Base-by-base conservation (phyloP, 2,329 filamentous ascomycete species). In the Cercospora brassicicola region DNA sequence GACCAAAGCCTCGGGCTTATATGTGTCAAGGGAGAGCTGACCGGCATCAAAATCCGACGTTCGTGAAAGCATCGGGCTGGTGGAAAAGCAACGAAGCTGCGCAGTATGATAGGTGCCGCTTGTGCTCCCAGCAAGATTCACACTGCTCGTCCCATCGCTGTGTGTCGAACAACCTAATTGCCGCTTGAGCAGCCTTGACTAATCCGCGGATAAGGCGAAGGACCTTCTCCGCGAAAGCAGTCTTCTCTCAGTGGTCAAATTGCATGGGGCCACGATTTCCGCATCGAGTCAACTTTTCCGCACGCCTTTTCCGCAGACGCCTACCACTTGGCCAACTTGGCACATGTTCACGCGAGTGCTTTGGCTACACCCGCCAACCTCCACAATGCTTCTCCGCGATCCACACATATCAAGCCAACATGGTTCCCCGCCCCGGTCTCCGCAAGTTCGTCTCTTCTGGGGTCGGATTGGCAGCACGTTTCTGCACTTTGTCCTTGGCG, bases 371-470 rank as follows among this genome's bases (percentile, higher is more conserved):
- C 15, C 30, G n/a, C 11, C 56, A 11, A 30, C n/a, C 56, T 59
- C 26, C 18, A 31, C 28, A 31, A 36, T 20, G n/a, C 56, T 59
- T 59, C 56, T 59, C 56, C 56, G 20, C 56, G 30, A 26, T 59
- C 56, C 31, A 31, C 56, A n/a, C n/a, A 23, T 23, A 48, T 20
- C n/a, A 20, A 23, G n/a, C 2, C 9, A 3, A 26, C 56, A 59
- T 59, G 56, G 56, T 59, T 59, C 56, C 31, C 56, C 56, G 31
- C 56, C 18, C 31, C n/a, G 56, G 18, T 48, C 42, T 23, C 42
- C 42, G 42, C 42, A 48, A 48, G 42, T 23, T 48, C 42, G 42
- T 48, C 56, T 59, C 56, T 33, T n/a, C 56, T 18, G 20, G 18
- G 30, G 31, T 36, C 18, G 3, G 56, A 59, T 59, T 13, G n/a